Evolutionary conservation across 129 eudicot genomes (phyloP).

Genomic region (Cynara cardunculus): DNA sequence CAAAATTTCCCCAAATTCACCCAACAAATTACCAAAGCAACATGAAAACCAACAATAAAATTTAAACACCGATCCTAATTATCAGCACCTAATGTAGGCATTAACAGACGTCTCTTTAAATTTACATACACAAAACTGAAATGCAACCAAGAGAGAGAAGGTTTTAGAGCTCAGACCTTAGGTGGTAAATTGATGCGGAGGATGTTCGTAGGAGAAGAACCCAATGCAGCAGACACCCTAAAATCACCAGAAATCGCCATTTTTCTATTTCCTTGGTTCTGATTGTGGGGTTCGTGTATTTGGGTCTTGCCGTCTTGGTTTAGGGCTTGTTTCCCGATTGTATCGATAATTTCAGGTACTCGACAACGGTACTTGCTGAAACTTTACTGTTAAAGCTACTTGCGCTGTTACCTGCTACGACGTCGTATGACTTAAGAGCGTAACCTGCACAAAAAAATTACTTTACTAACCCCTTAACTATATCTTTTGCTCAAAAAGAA

Average conservation of each 20-base stretch:
- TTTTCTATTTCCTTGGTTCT: not conserved
- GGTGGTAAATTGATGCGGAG: slow-evolving; percentile 42
- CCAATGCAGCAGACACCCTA: slow-evolving; percentile 64
- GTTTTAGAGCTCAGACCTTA: slow-evolving; percentile 38
- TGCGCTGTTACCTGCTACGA: not conserved
- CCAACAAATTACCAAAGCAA: not conserved
- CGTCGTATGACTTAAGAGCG: not conserved
- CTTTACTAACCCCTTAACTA: not conserved
- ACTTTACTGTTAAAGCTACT: not conserved
- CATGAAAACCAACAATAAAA: not conserved
- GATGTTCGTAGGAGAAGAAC: slow-evolving; percentile 39
- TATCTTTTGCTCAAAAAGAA: not conserved
- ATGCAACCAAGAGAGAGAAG: not conserved
- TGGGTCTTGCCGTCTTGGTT: slow-evolving; percentile 11
- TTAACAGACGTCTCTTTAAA: not conserved
- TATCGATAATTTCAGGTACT: slow-evolving; percentile 16
- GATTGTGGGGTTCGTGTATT: slow-evolving; percentile 19
- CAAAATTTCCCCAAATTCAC: not conserved
- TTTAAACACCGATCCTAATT: not conserved
- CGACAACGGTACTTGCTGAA: not conserved
- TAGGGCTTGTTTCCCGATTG: slow-evolving; percentile 19
- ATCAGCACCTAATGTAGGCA: not conserved
- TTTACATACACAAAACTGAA: not conserved
- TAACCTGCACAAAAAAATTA: not conserved
- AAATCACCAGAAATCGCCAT: slow-evolving; percentile 81